Conservation (phyloP, 1,284 basidiomycete genomes). For the Cryptococcus maquisensis region DNA sequence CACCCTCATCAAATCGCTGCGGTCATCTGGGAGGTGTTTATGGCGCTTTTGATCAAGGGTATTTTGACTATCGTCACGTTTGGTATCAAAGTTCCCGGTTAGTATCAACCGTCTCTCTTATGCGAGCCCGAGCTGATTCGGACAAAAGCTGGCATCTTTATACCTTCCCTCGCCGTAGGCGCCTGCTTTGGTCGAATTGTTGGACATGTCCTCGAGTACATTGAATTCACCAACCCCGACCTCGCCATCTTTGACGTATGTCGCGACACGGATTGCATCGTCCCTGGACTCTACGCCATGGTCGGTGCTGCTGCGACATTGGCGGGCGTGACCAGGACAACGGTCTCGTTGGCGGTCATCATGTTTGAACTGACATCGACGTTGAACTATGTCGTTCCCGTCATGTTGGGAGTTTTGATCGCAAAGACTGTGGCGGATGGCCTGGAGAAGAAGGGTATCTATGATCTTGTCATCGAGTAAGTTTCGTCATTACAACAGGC, state of each 20-base stretch:
- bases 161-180: constrained; percentile 94
- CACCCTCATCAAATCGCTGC: constrained; percentile 63
- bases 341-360: constrained; percentile 88
- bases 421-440: constrained; percentile 92
- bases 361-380: constrained; percentile 96
- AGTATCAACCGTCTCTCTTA: not conserved
- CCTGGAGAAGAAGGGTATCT: constrained; percentile 89
- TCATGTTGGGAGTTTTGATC: constrained; percentile 80
- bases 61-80: constrained; percentile 85
- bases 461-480: constrained; percentile 88
- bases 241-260: constrained; percentile 64
- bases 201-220: constrained; percentile 76
- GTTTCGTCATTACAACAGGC: constrained; percentile 21
- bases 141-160: constrained; percentile 82
- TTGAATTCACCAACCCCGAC: constrained; percentile 65
- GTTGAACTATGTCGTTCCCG: constrained; percentile 87
- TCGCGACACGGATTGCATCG: constrained; percentile 45
- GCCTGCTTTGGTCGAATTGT: constrained; percentile 88
- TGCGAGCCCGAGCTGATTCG: constrained; percentile 6
- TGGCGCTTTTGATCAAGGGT: constrained; percentile 77
- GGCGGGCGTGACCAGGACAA: constrained; percentile 70
- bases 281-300: constrained; percentile 88
- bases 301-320: constrained; percentile 77
- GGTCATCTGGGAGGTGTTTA: constrained; percentile 63
- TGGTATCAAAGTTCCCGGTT: constrained; percentile 76